phyloP scores from a whole-genome alignment of 2,329 filamentous ascomycete genomes.

The Cyclaneusma minus region DNA sequence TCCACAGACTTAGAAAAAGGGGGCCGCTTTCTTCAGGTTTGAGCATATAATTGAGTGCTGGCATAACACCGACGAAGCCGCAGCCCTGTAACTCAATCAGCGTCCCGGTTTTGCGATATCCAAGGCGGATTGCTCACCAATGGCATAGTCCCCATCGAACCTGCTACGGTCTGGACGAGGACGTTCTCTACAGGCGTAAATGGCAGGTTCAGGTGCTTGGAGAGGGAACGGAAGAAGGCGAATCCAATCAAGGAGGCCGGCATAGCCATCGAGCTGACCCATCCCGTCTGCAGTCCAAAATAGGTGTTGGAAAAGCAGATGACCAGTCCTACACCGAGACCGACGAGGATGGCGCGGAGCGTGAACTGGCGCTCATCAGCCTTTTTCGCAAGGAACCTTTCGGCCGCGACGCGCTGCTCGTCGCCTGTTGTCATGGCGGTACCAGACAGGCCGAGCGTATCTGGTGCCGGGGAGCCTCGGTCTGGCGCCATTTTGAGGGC shows the following conservation, averaged over 20 bases:
- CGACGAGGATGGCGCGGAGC: constrained; percentile 60
- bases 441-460: too few species aligned
- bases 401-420: too few species aligned
- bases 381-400: constrained; percentile 15
- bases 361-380: constrained; percentile 49
- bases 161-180: constrained; percentile 87
- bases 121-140: constrained; percentile 46
- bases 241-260: constrained; percentile 89
- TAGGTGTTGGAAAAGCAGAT: constrained; percentile 98
- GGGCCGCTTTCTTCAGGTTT: constrained; percentile 65
- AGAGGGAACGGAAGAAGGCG: constrained; percentile 73
- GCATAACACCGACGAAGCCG: constrained; percentile 89
- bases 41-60: constrained; percentile 78
- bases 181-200: constrained; percentile 96
- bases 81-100: constrained; percentile 36
- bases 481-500: too few species aligned
- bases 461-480: too few species aligned
- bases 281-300: constrained; percentile 80
- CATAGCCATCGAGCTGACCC: constrained; percentile 44
- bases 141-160: constrained; percentile 92
- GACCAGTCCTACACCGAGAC: constrained; percentile 69
- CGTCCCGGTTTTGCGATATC: not conserved
- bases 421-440: too few species aligned
- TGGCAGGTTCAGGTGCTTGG: constrained; percentile 56
- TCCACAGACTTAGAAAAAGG: constrained; percentile 53